Percentiles rank a stretch among this genome's conserved stretches.
These are phyloP conservation scores for Cyclocybe aegerita DNA, from an alignment of 768 basidiomycete species.

Conservation along the genomic window DNA sequence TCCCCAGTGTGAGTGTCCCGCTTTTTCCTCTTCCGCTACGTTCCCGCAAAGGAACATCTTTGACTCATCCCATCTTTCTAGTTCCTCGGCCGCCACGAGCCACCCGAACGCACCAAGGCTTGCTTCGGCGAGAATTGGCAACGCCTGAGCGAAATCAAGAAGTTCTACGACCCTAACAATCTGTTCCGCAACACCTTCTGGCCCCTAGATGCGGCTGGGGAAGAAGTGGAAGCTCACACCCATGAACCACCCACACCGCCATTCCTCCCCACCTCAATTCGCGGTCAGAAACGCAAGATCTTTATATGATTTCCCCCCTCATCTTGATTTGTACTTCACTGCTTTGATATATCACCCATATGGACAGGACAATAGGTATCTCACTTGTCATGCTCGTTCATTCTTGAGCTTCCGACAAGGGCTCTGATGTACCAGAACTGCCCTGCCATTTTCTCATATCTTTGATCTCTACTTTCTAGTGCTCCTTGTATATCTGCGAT, in stretches of 20 bases:
- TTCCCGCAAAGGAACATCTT: constrained; percentile 1
- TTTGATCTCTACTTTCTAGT: no score
- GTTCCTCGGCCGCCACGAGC: constrained; percentile 77
- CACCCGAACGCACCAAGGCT: constrained; percentile 56
- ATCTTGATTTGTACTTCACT: background rate
- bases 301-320: constrained; percentile 5
- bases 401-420: no score
- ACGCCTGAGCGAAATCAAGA: constrained; percentile 70
- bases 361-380: no score
- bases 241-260: constrained; percentile 63
- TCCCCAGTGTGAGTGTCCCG: constrained; percentile 69
- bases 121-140: constrained; percentile 78
- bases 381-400: no score
- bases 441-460: no score
- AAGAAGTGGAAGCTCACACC: constrained; percentile 50
- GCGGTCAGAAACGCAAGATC: constrained; percentile 20
- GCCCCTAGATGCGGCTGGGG: constrained; percentile 64
- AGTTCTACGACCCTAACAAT: constrained; percentile 71
- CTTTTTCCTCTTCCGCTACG: background rate
- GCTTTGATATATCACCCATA: no score
- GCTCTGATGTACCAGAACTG: no score
- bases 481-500: no score
- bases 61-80: constrained; percentile 27
- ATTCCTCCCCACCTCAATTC: constrained; percentile 24
- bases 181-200: constrained; percentile 80